phyloP scores from a whole-genome alignment of 2,329 filamentous ascomycete genomes.

The Alternaria novae-zelandiae region DNA sequence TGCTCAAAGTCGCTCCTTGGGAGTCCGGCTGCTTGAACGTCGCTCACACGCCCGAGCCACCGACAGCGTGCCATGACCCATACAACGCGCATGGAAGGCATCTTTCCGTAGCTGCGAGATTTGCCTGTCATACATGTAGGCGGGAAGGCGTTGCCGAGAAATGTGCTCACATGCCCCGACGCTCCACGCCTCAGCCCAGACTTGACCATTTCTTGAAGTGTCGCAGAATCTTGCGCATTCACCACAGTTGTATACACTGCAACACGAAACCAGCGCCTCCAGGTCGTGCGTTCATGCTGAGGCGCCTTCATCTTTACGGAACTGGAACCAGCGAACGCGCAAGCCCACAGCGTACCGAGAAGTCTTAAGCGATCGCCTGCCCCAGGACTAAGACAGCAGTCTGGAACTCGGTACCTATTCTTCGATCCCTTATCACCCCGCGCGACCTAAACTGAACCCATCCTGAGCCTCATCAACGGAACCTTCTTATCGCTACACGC shows the following conservation, averaged over 20 bases:
- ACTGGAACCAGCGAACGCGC: conserved; percentile 23
- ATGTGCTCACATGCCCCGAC: conserved; percentile 23
- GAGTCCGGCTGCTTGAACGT: conserved; percentile 19
- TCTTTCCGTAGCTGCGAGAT: conserved; percentile 9
- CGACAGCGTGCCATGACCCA: conserved; percentile 9
- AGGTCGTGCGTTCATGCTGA: conserved; percentile 40
- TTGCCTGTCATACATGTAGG: neutral
- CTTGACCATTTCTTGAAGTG: conserved; percentile 39
- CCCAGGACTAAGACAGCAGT: conserved; percentile 27
- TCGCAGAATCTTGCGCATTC: conserved; percentile 42
- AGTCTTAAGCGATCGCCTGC: conserved; percentile 28
- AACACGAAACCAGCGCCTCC: conserved; percentile 12
- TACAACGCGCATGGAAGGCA: conserved; percentile 8
- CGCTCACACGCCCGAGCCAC: conserved; percentile 6
- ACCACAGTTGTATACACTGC: conserved; percentile 20
- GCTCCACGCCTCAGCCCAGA: conserved; percentile 41
- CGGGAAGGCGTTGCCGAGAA: neutral
- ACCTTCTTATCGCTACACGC: neutral
- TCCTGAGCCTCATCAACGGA: neutral
- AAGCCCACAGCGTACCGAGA: conserved; percentile 10
- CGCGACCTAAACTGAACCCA: neutral
- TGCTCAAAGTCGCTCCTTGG: conserved; percentile 38
- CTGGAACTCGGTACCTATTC: conserved; percentile 38
- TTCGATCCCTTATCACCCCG: conserved; percentile 5
- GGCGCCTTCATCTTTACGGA: conserved; percentile 5